Conservation (phyloP, 2,329 filamentous ascomycete genomes). For the Ophidiomyces ophidiicola region DNA sequence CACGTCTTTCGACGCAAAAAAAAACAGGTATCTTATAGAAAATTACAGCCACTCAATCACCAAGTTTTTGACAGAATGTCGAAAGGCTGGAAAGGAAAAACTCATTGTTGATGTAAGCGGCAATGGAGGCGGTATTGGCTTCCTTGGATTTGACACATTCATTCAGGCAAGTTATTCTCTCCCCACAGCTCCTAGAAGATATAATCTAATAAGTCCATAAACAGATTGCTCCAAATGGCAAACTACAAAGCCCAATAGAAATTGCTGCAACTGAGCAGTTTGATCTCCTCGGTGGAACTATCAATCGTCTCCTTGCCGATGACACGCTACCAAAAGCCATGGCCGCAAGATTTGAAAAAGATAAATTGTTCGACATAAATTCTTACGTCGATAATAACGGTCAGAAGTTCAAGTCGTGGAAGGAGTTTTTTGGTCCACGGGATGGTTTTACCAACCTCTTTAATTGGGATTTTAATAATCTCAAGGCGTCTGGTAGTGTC, state of each 20-base stretch:
- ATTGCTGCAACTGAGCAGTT: slow-evolving; percentile 35
- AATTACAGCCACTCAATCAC: slow-evolving; percentile 31
- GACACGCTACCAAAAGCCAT: slow-evolving; percentile 1
- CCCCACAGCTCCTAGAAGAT: background rate
- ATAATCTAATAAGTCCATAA: background rate
- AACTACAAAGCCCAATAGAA: slow-evolving; percentile 37
- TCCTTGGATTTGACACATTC: slow-evolving; percentile 41
- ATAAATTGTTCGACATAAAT: slow-evolving; percentile 12
- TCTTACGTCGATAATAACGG: slow-evolving; percentile 20
- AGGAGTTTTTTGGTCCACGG: slow-evolving; percentile 17
- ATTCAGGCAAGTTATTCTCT: slow-evolving; percentile 27
- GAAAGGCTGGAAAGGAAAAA: slow-evolving; percentile 41
- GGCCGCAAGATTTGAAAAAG: slow-evolving; percentile 4
- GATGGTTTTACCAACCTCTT: slow-evolving; percentile 27
- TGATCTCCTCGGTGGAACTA: slow-evolving; percentile 26
- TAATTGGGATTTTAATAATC: slow-evolving; percentile 17
- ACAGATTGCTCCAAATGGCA: slow-evolving; percentile 39
- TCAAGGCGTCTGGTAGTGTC: slow-evolving; percentile 19
- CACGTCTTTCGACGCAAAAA: slow-evolving; percentile 25
- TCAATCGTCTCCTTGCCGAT: slow-evolving; percentile 16
- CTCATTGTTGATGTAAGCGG: slow-evolving; percentile 52
- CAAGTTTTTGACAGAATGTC: slow-evolving; percentile 38
- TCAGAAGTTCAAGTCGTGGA: slow-evolving; percentile 31
- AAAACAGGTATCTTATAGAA: too few species aligned
- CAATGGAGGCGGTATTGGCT: slow-evolving; percentile 47